phyloP scores from a whole-genome alignment of 176 grass and related monocot species.

The Eremochloa ophiuroides region DNA sequence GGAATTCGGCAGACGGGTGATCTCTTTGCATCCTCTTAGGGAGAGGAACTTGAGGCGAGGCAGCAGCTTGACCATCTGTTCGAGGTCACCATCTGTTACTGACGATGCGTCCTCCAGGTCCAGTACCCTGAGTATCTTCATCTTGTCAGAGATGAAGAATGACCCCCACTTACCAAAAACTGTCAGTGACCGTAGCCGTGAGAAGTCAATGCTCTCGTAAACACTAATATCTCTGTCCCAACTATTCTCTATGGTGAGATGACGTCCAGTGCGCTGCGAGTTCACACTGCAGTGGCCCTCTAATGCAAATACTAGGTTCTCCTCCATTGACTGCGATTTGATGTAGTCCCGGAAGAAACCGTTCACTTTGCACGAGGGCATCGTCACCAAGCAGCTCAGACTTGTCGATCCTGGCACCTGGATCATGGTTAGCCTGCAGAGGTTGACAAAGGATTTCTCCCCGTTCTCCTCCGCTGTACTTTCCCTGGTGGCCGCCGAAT shows the following conservation, averaged over 20 bases:
- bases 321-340: neutral
- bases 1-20: neutral
- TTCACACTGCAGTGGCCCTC: neutral
- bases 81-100: neutral
- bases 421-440: neutral
- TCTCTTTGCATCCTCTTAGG: neutral
- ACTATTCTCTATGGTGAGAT: neutral
- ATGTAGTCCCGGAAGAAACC: conserved; percentile 28
- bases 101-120: conserved; percentile 11
- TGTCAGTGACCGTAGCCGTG: conserved; percentile 1
- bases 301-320: conserved; percentile 4
- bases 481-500: neutral
- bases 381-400: rapidly evolving
- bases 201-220: neutral
- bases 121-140: conserved; percentile 34
- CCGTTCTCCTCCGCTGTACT: rapidly evolving
- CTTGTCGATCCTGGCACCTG: neutral
- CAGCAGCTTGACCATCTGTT: neutral
- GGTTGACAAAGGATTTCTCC: neutral
- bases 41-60: neutral
- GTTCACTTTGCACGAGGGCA: conserved; percentile 13
- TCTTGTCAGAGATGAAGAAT: neutral
- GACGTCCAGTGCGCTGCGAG: neutral
- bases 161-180: neutral
- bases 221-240: neutral